These are phyloP conservation scores for Limonium bicolor DNA, from an alignment of 148 eudicot species.

Conservation along the genomic window DNA sequence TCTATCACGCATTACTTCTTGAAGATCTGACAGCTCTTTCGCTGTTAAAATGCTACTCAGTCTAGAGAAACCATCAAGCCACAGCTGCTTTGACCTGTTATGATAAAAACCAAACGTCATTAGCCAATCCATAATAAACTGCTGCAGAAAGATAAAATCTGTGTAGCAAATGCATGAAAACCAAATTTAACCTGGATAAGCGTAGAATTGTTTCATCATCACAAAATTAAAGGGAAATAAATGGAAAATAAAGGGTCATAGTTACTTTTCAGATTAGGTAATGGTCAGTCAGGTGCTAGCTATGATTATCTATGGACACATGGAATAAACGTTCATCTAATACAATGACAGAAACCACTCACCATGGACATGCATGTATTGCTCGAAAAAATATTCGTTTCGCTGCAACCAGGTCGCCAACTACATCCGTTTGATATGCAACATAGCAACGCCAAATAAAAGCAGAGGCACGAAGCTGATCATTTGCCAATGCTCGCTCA, in stretches of 20 bases:
- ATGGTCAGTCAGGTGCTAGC: no score
- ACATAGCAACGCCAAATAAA: slow-evolving; percentile 82
- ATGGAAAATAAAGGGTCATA: no score
- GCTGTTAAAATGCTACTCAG: slow-evolving; percentile 37
- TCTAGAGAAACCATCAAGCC: slow-evolving; percentile 85
- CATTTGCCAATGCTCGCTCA: slow-evolving; percentile 62
- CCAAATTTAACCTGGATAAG: no score
- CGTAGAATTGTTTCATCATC: no score
- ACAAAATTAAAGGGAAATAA: no score
- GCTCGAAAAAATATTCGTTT: slow-evolving; percentile 85
- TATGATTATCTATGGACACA: no score
- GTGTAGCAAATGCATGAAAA: not conserved
- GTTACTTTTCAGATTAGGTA: no score
- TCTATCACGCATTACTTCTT: slow-evolving; percentile 90
- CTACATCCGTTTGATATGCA: slow-evolving; percentile 49
- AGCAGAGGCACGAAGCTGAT: slow-evolving; percentile 35
- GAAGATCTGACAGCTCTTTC: slow-evolving; percentile 82
- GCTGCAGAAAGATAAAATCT: not conserved
- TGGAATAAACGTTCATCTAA: no score
- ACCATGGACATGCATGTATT: slow-evolving; percentile 95
- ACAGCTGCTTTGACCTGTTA: slow-evolving; percentile 70
- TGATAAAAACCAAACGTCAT: not conserved
- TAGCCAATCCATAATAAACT: not conserved
- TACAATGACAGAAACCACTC: slow-evolving; percentile 8
- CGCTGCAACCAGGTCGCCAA: slow-evolving; percentile 46